A percentile compares a stretch with the other conserved stretches of the same genome.
Conservation (phyloP, 2,329 filamentous ascomycete species). For the Fusarium sp. region DNA sequence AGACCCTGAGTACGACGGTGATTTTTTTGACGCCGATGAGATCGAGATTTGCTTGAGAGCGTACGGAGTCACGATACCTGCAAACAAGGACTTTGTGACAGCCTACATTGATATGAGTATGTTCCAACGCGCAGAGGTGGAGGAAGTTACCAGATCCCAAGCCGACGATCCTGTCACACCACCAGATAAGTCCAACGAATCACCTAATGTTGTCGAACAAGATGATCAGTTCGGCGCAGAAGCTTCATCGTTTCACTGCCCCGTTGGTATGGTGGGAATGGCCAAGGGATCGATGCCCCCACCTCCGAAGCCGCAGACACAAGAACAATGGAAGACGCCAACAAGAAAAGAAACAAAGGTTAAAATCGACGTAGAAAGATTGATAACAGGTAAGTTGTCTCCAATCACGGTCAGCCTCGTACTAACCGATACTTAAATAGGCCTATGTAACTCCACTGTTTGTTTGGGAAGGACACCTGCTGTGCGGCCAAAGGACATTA, state of each 20-base stretch:
- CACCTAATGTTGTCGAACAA: not conserved
- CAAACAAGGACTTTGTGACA: not conserved
- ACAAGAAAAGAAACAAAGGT: not conserved
- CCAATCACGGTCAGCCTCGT: fast-evolving
- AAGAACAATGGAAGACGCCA: constrained; percentile 9
- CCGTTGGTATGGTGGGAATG: not conserved
- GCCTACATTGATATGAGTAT: constrained; percentile 10
- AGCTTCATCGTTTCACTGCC: not conserved
- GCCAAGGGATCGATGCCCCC: constrained; percentile 9
- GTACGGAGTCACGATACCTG: constrained; percentile 9
- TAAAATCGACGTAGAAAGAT: not conserved
- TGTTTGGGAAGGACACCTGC: constrained; percentile 18
- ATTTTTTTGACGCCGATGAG: constrained; percentile 8
- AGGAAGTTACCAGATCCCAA: not conserved
- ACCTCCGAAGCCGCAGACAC: not conserved
- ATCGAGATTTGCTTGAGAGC: constrained; percentile 13
- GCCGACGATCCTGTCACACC: not conserved
- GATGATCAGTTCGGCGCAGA: not conserved
- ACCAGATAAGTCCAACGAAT: not conserved
- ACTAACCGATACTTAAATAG: not conserved
- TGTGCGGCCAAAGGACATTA: not conserved
- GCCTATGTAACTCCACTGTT: constrained; percentile 4
- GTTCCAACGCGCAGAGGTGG: not conserved
- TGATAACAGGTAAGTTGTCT: not conserved
- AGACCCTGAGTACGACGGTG: not conserved